Base-by-base conservation (phyloP, 2,329 filamentous ascomycete species). In the Teratosphaeria viscida region DNA sequence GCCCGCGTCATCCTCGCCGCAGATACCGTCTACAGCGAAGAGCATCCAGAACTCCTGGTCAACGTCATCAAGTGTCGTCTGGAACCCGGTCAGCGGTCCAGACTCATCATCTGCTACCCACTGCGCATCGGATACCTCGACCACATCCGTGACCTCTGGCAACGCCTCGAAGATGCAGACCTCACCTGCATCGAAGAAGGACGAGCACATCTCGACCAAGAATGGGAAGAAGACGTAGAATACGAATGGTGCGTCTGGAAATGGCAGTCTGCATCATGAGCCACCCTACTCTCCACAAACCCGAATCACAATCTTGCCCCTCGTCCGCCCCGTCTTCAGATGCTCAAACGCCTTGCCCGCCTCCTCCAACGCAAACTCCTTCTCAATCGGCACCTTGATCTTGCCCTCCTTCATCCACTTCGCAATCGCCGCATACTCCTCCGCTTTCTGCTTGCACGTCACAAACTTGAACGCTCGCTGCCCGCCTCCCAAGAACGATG, bases 371-470 rank as follows among this genome's bases (percentile, higher is more conserved):
- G 76, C 73, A 65, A 80, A 85, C 1, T 75, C 73, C 60, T 79
- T 75, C 66, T 86, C 85, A 52, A 87, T 71, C 0, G 84, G 76
- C 0, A 78, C 70, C 71, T 77, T 81, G 32, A 88, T 63, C 68
- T 82, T 85, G 1, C 82, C 83, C 64, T 85, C 79, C 27, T 73
- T 69, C 71, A 88, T 74, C 82, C 80, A 83, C 57, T 74, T 67
- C 0, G 71, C 83, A 57, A 88, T 70, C 66, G 78, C 71, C 27
- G 65, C 74, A 52, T 85, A 69, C 52, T 83, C 74, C 10, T 78
- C 75, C 3, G 71, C 68, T 2, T 73, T 74, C 49, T 73, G 72
- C 60, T 76, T 73, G 3, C 69, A 61, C 27, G 71, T 60, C 7
- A 78, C 39, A 56, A 79, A 70, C 47, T 73, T 67, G 60, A 74